Evolutionary conservation across 2,329 filamentous ascomycete genomes (phyloP).

Genomic region (Colletotrichum aenigma): DNA sequence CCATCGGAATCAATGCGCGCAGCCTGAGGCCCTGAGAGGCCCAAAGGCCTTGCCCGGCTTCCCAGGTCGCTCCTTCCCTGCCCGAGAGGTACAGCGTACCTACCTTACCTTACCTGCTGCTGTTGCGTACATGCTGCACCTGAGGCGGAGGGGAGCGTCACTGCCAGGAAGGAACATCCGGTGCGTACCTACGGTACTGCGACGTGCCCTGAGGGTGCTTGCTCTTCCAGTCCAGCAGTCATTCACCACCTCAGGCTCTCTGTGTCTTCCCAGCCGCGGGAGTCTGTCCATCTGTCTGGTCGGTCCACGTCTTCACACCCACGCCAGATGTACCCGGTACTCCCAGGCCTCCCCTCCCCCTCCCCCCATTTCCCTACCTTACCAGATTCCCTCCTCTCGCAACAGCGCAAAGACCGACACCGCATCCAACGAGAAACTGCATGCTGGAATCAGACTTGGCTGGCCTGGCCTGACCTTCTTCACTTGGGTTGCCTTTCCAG

Average conservation of each 20-base stretch:
- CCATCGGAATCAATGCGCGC: conserved; percentile 21
- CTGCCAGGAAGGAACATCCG: neutral
- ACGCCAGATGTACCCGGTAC: neutral
- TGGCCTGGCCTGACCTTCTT: neutral
- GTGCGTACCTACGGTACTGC: neutral
- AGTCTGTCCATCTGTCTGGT: neutral
- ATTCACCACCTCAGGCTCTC: neutral
- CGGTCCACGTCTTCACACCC: neutral
- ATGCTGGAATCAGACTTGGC: neutral
- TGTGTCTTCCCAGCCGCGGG: neutral
- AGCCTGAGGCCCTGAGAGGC: neutral
- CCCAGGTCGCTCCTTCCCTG: neutral
- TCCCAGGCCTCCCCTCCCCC: neutral
- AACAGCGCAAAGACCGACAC: neutral
- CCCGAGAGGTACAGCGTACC: neutral
- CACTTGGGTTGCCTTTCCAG: neutral
- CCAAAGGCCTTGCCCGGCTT: neutral
- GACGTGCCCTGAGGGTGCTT: neutral
- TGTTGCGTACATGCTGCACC: neutral
- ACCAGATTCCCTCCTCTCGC: neutral
- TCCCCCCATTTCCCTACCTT: neutral
- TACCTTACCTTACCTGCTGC: too few relatives aligned
- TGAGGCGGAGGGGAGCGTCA: neutral
- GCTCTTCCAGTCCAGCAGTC: neutral
- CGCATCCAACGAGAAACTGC: neutral